Evolutionary conservation across 2,329 filamentous ascomycete genomes (phyloP), one percentile per base, ranked within the genome.

Genomic region (Cytospora paraplurivora): DNA sequence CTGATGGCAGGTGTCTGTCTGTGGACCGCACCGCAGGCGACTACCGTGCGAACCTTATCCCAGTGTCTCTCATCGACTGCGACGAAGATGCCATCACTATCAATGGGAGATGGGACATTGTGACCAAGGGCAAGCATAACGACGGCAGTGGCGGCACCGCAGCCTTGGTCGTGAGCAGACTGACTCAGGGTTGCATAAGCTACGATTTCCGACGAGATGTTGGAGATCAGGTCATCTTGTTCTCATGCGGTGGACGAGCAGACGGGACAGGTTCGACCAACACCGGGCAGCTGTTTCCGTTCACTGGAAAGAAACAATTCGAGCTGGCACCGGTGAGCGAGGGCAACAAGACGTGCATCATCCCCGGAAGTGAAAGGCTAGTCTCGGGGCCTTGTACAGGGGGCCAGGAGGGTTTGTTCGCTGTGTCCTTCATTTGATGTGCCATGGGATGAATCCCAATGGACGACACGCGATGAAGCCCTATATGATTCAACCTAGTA

Each of bases 21-120:
- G 71, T 83, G 52, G 79, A 84, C 67, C 79, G 80, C 0, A 80
- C 80, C 1, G 81, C 80, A 0, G 82, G 82, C 41, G 82, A 85
- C 67, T 84, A 83, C 71, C 79, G 82, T 7, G 75, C 81, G 71
- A 85, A 85, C 67, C 73, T 84, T 54, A 82, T 84, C 57, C 82
- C 82, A 1, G 71, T 84, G 10, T 74, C 75, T 27, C 68, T 83
- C 11, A 77, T 78, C 10, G 70, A 72, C 34, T 85, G 82, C 71
- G 71, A 73, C 71, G 71, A 73, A 35, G 79, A 77, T 37, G 32
- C 50, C 12, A 52, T 52, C 32, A 75, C 76, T 5, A 72, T 76
- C 4, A 79, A 79, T 57, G 78, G 83, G 70, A 79, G 78, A 67
- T 85, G 81, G 69, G 82, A 84, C 69, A 68, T 85, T 51, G 75